These are phyloP conservation scores for Polytrichum commune DNA, from an alignment of 225 moss, liverwort and hornwort genomes.

Conservation along the genomic window DNA sequence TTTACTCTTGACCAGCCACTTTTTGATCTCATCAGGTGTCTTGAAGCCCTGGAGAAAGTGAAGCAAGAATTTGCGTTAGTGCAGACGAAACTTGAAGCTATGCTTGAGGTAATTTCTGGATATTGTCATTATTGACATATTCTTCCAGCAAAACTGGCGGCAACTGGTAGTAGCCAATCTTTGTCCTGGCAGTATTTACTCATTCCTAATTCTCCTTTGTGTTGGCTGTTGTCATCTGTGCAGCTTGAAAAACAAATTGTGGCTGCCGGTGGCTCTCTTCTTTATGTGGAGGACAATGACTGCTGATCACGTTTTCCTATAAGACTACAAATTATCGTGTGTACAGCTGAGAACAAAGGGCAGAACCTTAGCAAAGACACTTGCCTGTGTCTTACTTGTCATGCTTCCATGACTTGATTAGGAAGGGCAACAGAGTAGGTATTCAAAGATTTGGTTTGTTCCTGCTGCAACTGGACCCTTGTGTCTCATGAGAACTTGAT, in stretches of 20 bases:
- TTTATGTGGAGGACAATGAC: constrained; percentile 30
- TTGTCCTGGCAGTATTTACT: too few species aligned
- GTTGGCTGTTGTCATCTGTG: neutral
- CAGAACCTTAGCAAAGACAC: neutral
- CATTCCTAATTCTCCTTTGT: too few species aligned
- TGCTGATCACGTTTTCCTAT: constrained; percentile 17
- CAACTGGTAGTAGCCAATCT: too few species aligned
- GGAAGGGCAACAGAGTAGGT: too few species aligned
- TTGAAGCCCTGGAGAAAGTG: constrained; percentile 41
- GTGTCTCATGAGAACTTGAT: too few species aligned
- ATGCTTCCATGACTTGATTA: too few species aligned
- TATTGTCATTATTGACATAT: too few species aligned
- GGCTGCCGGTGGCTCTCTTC: constrained; percentile 46
- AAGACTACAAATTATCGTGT: neutral
- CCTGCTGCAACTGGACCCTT: too few species aligned
- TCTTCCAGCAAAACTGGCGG: too few species aligned
- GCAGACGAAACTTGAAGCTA: constrained; percentile 32
- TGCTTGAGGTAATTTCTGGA: constrained; percentile 38
- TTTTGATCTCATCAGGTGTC: constrained; percentile 27
- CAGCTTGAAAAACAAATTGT: constrained; percentile 59
- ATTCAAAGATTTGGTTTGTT: too few species aligned
- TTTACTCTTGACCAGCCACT: too few species aligned
- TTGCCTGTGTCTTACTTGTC: too few species aligned
- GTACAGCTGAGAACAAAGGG: neutral
- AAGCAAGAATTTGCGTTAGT: constrained; percentile 47